Conservation (phyloP, 1,139 yeast species). For the Suhomyces guaymorum region DNA sequence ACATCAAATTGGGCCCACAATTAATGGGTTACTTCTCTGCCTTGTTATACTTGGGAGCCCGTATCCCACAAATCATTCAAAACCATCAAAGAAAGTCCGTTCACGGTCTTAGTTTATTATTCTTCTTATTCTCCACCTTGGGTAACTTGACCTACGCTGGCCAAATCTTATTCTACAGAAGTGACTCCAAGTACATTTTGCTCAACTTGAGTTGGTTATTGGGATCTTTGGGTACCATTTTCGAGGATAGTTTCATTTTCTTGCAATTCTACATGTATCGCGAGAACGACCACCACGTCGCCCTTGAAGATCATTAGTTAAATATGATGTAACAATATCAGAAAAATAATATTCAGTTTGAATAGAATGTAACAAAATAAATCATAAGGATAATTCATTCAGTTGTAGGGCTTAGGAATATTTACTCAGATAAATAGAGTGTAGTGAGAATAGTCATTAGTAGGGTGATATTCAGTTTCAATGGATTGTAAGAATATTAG, state of each 20-base stretch:
- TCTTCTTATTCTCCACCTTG: constrained; percentile 70
- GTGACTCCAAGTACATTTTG: constrained; percentile 58
- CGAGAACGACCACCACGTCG: constrained; percentile 17
- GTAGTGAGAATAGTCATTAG: too few relatives aligned
- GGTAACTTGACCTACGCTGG: constrained; percentile 79
- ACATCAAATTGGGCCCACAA: constrained; percentile 60
- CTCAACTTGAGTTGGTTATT: constrained; percentile 72
- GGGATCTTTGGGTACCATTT: constrained; percentile 73
- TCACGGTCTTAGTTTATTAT: constrained; percentile 70
- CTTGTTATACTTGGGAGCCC: constrained; percentile 66
- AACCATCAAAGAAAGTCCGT: constrained; percentile 70
- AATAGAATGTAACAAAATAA: too few relatives aligned
- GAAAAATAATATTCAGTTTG: too few relatives aligned
- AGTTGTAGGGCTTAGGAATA: too few relatives aligned
- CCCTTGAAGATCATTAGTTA: constrained; percentile 6
- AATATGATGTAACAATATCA: neutral
- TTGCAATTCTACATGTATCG: constrained; percentile 64
- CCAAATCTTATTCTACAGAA: constrained; percentile 67
- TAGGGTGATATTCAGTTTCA: too few relatives aligned
- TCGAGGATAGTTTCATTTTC: constrained; percentile 65
- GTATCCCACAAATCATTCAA: constrained; percentile 77
- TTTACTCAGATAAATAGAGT: too few relatives aligned
- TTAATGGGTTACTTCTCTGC: constrained; percentile 74
- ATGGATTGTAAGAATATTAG: too few relatives aligned
- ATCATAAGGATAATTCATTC: too few relatives aligned